Evolutionary conservation across 352 stramenopile genomes (phyloP), one percentile per base, ranked within the genome.

Genomic region (Phytophthora constricta): DNA sequence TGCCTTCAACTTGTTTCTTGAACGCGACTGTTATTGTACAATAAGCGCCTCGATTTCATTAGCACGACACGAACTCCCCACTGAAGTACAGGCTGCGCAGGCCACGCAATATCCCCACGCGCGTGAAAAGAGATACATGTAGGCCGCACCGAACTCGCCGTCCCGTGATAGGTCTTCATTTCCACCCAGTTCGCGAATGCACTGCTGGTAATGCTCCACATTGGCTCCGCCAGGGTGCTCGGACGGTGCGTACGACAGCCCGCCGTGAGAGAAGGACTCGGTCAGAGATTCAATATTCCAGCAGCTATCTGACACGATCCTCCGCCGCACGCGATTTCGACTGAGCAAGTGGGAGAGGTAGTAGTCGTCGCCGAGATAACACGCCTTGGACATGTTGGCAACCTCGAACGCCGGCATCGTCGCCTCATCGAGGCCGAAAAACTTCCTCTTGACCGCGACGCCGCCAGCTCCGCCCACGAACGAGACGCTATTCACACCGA

Each of bases 151-250:
- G 54, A 86, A 88, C 64, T 86, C 79, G 8, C 72, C 77, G 23
- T 86, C 79, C 3, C 37, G 50, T 13, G 79, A 87, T 5, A 87
- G 69, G 31, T 84, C 76, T 27, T 84, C 64, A 16, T 86, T 68
- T 17, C 60, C 34, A 9, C 79, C 79, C 2, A 88, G 45, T 37
- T 86, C 74, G 0, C 69, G 68, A 33, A 88, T 88, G 46, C 79
- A 86, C 43, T 86, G 66, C 53, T 88, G 79, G 25, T 88, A 88
- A 55, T 88, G 74, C 63, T 85, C 76, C 20, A 88, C 79, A 33
- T 88, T 88, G 2, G 79, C 74, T n/a, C 76, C 77, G 4, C 79
- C 74, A 1, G 77, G 66, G 43, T 86, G 76, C 2, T 62, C 41
- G 5, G 76, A 82, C 25, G 68, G 54, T 11, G 65, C 68, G 39